Percentiles rank a stretch among this genome's conserved stretches.
These are phyloP conservation scores for Coemansia sp. DNA, from an alignment of 192 early-diverging fungal species.

Conservation along the genomic window DNA sequence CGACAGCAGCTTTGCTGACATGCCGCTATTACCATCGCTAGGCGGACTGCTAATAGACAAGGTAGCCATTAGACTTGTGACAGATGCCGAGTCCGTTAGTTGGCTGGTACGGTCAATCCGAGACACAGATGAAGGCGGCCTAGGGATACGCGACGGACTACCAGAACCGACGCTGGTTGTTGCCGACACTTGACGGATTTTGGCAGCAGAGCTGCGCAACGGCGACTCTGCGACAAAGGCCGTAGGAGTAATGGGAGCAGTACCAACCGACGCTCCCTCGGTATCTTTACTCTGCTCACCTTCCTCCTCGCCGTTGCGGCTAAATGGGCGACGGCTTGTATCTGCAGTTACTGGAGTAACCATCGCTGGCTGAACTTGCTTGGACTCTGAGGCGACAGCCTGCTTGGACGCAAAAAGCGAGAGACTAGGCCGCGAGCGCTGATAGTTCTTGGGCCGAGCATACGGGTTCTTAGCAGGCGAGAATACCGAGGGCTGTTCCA, in stretches of 20 bases:
- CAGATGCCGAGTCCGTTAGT: slow-evolving; percentile 6
- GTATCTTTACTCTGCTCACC: background rate
- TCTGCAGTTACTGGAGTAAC: background rate
- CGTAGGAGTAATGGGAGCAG: background rate
- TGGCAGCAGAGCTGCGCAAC: background rate
- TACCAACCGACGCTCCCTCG: background rate
- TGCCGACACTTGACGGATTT: background rate
- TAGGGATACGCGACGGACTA: slow-evolving; percentile 27
- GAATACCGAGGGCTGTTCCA: background rate
- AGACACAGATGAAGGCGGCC: slow-evolving; percentile 16
- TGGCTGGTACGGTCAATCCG: slow-evolving; percentile 3
- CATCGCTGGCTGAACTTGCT: slow-evolving; percentile 2
- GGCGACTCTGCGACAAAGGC: slow-evolving; percentile 10
- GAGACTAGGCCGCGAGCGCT: slow-evolving; percentile 9
- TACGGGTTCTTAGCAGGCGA: slow-evolving; percentile 12
- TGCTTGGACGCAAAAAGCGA: slow-evolving; percentile 1
- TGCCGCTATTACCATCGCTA: background rate
- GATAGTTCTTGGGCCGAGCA: slow-evolving; percentile 4
- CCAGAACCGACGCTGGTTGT: background rate
- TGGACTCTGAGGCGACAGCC: background rate
- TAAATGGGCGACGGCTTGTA: slow-evolving; percentile 3
- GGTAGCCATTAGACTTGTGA: slow-evolving; percentile 8
- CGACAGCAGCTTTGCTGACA: background rate
- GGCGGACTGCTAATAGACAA: background rate
- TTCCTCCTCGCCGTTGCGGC: slow-evolving; percentile 5